Evolutionary conservation across 768 basidiomycete species (phyloP).

Genomic region (Hygrocybe coccinea): DNA sequence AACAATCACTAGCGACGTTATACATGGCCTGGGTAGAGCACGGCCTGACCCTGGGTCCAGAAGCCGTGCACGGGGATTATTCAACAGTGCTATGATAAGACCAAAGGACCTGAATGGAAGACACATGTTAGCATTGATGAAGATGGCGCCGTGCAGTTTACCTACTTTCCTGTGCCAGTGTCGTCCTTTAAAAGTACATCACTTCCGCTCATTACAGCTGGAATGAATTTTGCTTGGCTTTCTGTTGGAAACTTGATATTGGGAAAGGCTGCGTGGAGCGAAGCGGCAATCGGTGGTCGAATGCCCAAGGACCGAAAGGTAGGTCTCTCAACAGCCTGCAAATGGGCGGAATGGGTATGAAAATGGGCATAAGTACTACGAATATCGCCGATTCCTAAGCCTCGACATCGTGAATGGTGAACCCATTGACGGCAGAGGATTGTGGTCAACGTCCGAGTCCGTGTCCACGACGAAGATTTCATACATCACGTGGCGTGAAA

Average conservation of each 20-base stretch:
- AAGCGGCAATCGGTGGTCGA: slow-evolving; percentile 42
- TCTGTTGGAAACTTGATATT: slow-evolving; percentile 52
- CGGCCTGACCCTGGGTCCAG: slow-evolving; percentile 19
- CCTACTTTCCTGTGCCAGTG: slow-evolving; percentile 80
- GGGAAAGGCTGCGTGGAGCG: slow-evolving; percentile 58
- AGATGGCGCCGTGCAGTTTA: slow-evolving; percentile 6
- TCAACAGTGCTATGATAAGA: slow-evolving; percentile 59
- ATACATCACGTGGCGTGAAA: slow-evolving; percentile 6
- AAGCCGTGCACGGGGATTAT: slow-evolving; percentile 40
- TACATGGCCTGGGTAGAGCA: slow-evolving; percentile 24
- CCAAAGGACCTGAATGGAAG: slow-evolving; percentile 61
- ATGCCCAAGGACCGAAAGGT: slow-evolving; percentile 54
- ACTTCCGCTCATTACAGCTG: slow-evolving; percentile 49
- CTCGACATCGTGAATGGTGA: neutral
- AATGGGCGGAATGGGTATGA: neutral
- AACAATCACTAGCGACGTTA: slow-evolving; percentile 59
- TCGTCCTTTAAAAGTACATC: slow-evolving; percentile 64
- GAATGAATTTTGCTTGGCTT: slow-evolving; percentile 57
- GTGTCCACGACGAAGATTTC: slow-evolving; percentile 20
- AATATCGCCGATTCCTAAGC: neutral
- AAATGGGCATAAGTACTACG: neutral
- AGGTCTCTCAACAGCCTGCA: neutral
- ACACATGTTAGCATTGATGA: neutral
- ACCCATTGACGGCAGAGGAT: too few species aligned
- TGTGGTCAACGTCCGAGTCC: slow-evolving; percentile 12